Percentiles rank a stretch among this genome's conserved stretches.
These are phyloP conservation scores for Chrysoporthe cubensis DNA, from an alignment of 2,329 filamentous ascomycete genomes.

Conservation along the genomic window DNA sequence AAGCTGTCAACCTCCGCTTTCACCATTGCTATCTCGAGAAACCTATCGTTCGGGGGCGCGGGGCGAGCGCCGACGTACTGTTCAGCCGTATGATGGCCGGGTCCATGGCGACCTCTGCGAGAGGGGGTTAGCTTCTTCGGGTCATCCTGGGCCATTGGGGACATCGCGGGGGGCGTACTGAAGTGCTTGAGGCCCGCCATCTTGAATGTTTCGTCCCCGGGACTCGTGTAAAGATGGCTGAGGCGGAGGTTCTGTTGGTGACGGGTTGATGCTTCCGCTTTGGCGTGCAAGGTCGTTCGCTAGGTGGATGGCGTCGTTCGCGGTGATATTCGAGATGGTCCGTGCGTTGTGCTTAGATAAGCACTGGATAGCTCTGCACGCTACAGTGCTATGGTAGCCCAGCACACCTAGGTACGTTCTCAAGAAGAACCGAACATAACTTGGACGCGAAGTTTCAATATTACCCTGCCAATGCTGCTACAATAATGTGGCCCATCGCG, in stretches of 20 bases:
- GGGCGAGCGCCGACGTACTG: slow-evolving; percentile 42
- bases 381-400: neutral
- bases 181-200: slow-evolving; percentile 50
- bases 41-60: neutral
- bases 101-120: slow-evolving; percentile 50
- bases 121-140: slow-evolving; percentile 36
- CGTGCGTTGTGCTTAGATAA: slow-evolving; percentile 14
- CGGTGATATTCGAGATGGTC: neutral
- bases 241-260: slow-evolving; percentile 8
- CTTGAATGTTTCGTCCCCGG: slow-evolving; percentile 36
- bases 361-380: neutral
- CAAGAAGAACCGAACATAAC: neutral
- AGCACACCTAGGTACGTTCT: neutral
- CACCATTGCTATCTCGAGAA: neutral
- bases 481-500: neutral
- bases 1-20: neutral
- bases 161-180: slow-evolving; percentile 39
- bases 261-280: slow-evolving; percentile 10
- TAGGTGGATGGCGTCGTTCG: slow-evolving; percentile 5
- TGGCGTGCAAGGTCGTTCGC: neutral
- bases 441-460: neutral
- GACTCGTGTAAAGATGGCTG: slow-evolving; percentile 27
- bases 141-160: slow-evolving; percentile 24
- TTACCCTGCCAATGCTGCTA: neutral
- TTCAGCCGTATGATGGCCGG: slow-evolving; percentile 51